These are phyloP conservation scores for Trametes sanguinea DNA, from an alignment of 768 basidiomycete genomes.

Conservation along the genomic window DNA sequence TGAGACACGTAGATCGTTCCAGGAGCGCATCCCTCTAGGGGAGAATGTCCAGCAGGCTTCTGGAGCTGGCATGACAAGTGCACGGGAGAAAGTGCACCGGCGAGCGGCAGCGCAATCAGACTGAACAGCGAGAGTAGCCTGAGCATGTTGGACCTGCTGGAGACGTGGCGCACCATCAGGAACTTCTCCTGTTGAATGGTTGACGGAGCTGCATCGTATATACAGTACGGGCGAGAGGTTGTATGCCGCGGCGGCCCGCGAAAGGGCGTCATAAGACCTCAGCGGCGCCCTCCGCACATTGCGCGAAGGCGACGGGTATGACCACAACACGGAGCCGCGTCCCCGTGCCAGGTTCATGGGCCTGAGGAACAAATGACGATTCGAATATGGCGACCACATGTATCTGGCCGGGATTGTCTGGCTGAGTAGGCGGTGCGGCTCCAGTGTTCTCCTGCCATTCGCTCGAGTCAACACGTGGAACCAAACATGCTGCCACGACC, in stretches of 20 bases:
- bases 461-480: no score
- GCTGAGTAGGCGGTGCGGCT: no score
- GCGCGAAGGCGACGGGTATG: no score
- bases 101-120: background rate
- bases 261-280: background rate
- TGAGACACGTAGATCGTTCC: conserved; percentile 62
- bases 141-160: background rate
- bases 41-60: conserved; percentile 44
- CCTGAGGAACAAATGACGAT: no score
- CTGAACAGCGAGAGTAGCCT: background rate
- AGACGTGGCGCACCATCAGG: no score
- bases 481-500: no score
- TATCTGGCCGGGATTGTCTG: no score
- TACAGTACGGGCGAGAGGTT: background rate
- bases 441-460: no score
- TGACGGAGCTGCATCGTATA: background rate
- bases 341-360: no score
- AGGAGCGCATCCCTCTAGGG: conserved; percentile 53
- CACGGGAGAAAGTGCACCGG: conserved; percentile 44
- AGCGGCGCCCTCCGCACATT: background rate
- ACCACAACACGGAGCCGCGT: no score
- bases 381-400: no score
- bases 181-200: background rate
- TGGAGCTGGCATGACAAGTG: conserved; percentile 54
- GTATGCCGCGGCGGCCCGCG: background rate